These are phyloP conservation scores for Peniophora sp. DNA, from an alignment of 1,284 basidiomycete genomes.

Conservation along the genomic window DNA sequence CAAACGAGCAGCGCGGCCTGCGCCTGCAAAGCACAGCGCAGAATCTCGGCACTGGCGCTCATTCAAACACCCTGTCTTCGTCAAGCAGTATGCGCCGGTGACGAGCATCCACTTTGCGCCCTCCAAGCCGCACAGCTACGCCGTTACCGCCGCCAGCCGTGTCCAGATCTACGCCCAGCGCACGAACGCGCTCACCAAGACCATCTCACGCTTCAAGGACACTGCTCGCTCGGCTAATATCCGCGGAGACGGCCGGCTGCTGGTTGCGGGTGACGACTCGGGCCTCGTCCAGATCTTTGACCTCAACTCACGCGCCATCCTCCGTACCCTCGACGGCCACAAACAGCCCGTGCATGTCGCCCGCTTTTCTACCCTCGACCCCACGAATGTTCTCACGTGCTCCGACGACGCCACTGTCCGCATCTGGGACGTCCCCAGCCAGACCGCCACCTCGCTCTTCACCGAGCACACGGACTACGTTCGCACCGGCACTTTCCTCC, in stretches of 20 bases:
- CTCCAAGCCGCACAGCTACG: conserved; percentile 84
- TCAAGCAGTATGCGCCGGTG: conserved; percentile 93
- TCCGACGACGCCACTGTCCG: conserved; percentile 95
- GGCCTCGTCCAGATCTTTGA: conserved; percentile 93
- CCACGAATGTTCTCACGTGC: conserved; percentile 85
- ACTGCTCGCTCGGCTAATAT: conserved; percentile 86
- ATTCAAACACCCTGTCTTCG: conserved; percentile 80
- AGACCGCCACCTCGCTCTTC: conserved; percentile 76
- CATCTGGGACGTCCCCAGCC: conserved; percentile 94
- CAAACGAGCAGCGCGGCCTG: conserved; percentile 48
- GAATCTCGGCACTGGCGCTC: conserved; percentile 78
- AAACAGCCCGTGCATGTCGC: conserved; percentile 94
- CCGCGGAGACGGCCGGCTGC: conserved; percentile 87
- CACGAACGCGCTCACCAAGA: conserved; percentile 93
- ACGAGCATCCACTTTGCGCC: conserved; percentile 88
- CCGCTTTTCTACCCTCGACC: conserved; percentile 79
- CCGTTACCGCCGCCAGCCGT: conserved; percentile 89
- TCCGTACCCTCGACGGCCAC: conserved; percentile 88
- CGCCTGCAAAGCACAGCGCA: conserved; percentile 50
- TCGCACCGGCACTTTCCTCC: conserved; percentile 82
- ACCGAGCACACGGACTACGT: conserved; percentile 91
- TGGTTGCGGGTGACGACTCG: conserved; percentile 93
- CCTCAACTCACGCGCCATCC: conserved; percentile 88
- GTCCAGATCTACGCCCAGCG: conserved; percentile 95
- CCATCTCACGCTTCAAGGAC: conserved; percentile 95